A percentile compares a stretch with the other conserved stretches of the same genome.
These are phyloP conservation scores for Azolla pinnata DNA, from an alignment of 75 land plant genomes.

Conservation along the genomic window DNA sequence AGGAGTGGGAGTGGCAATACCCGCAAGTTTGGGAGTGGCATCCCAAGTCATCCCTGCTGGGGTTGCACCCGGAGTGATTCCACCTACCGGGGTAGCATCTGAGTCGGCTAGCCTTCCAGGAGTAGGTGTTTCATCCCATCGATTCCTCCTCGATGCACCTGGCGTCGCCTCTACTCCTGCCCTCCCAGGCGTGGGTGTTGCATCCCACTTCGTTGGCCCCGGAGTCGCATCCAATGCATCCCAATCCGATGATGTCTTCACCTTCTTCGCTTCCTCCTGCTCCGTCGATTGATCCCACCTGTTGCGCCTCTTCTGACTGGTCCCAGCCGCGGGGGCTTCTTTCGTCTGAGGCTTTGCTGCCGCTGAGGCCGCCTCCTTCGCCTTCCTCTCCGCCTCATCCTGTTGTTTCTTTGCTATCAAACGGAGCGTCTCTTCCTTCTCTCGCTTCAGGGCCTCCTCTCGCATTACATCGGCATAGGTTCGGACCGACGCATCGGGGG, in stretches of 20 bases:
- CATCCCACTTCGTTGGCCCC: conserved; percentile 89
- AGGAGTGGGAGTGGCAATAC: conserved; percentile 82
- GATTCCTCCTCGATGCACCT: conserved; percentile 51
- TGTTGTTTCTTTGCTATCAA: conserved; percentile 69
- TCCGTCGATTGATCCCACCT: conserved; percentile 89
- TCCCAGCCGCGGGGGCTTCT: conserved; percentile 15
- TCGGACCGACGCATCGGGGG: conserved; percentile 68
- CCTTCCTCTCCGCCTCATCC: conserved; percentile 51
- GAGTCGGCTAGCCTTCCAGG: conserved; percentile 64
- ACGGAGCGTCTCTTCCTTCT: conserved; percentile 65
- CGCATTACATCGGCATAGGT: conserved; percentile 89
- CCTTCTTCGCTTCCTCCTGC: conserved; percentile 42
- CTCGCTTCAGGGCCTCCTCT: conserved; percentile 60
- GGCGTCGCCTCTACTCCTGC: conserved; percentile 75
- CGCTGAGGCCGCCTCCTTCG: conserved; percentile 21
- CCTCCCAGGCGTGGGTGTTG: conserved; percentile 87
- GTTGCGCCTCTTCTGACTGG: conserved; percentile 73
- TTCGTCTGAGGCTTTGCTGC: conserved; percentile 24
- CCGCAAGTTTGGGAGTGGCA: conserved; percentile 79
- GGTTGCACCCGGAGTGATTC: conserved; percentile 80
- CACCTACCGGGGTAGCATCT: conserved; percentile 78
- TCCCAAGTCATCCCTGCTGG: conserved; percentile 99
- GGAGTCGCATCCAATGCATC: conserved; percentile 88
- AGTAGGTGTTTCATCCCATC: conserved; percentile 97
- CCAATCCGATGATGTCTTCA: conserved; percentile 62